Evolutionary conservation across 768 basidiomycete genomes (phyloP), one percentile per base, ranked within the genome.

Genomic region (Leucocoprinus sp.): DNA sequence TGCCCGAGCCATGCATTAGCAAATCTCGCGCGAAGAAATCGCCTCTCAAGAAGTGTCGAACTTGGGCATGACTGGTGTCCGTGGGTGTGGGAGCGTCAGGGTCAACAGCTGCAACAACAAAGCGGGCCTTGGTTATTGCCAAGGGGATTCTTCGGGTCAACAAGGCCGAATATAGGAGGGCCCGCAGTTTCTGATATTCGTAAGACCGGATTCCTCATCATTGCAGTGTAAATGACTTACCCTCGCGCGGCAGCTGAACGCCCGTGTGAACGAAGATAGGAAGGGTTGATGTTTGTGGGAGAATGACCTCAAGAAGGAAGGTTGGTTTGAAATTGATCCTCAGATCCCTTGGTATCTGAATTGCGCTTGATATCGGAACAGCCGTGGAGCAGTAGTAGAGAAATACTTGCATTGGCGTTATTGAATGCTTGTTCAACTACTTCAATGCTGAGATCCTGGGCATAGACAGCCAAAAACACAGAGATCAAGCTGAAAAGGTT

Each of bases 1-100:
- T 11, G 6, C 31, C 45, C 14, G 24, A 12, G 8, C 24, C 31
- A 5, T 3, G 37, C 9, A 41, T 41, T 8, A 5, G 27, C 17
- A 29, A 34, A 17, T 17, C 19, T 42, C 23, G 14, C 0, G 36
- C 12, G 26, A 42, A 52, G 47, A 71, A 74, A 52, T 70, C 64
- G 0, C 68, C 68, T 1, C 68, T 69, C 2, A 75, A 55, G 60
- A 73, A 72, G 53, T 76, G 74, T 2, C 72, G 64, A 34, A 75
- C 68, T 50, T 75, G 70, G 1, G 70, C 61, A 3, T 27, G 42
- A 5, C 60, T 69, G 9, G 69, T 66, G 14, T 51, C 57, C 50
- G 72, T 68, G 1, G 75, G 74, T n/a, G 73, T 73, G 6, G 73
- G 73, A 8, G 68, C 72, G 50, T 76, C 75, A 4, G 69, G 75